Base-by-base conservation (phyloP, 192 early-diverging fungal genomes). In the Backusella mclennaniae region DNA sequence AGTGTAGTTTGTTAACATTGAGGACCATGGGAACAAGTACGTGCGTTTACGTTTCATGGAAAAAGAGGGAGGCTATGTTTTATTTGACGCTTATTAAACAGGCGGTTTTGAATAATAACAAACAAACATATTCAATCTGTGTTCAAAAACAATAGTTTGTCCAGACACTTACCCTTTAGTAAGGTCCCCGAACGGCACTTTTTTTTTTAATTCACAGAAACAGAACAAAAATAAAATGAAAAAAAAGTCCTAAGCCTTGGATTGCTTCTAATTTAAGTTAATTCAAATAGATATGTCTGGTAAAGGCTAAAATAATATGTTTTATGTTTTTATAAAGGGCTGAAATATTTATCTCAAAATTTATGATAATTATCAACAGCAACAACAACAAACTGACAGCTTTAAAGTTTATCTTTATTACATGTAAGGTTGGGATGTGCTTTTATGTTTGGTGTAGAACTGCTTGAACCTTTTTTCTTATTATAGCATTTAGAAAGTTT, bases 21-120 rank as follows among this genome's bases (percentile, higher is more conserved):
- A 29, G 6, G 46, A n/a, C 46, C 56, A 63, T 29, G 56, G 14
- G 56, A 29, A 26, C 23, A 63, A 29, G 56, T 63, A 63, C 56
- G 56, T 63, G 56, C 56, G 56, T 63, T 29, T 63, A 63, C 26
- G 56, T 63, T 63, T 63, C 56, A 63, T 63, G 11, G 23, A 53
- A n/a, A 53, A 21, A 53, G 15, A 23, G 52, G 33, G 33, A 23
- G 9, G 21, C 2, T 2, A 23, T 23, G 56, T 59, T 49, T 19
- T 14, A 21, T 29, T 63, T 63, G 56, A 26, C 12, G 56, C 23
- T 59, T 59, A 59, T 26, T 59, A 59, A 59, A 59, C 23, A 59
- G 3, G 9, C 26, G 12, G 56, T 26, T 59, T 49, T 3, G 15
- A 59, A 26, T 1, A 26, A 59, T 11, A 59, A 26, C 11, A 59